A percentile compares a stretch with the other conserved stretches of the same genome.
phyloP scores from a whole-genome alignment of 495 filamentous ascomycete genomes.

The Aspergillus kassunensis region DNA sequence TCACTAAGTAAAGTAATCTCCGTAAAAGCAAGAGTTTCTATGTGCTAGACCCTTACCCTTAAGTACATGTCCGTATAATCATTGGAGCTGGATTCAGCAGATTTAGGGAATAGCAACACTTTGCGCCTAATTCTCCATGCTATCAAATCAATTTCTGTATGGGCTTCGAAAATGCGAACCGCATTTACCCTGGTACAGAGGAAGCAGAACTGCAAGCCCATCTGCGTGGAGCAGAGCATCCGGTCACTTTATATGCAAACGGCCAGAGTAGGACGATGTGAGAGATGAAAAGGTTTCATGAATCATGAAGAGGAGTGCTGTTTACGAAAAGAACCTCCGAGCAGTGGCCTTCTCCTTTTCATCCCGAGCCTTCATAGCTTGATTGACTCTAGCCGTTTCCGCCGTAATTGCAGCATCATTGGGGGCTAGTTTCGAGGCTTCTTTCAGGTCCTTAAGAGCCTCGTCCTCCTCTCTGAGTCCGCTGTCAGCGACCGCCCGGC shows the following conservation, averaged over 20 bases:
- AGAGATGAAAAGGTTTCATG: conserved; percentile 24
- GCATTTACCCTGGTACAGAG: neutral
- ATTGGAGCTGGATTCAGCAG: neutral
- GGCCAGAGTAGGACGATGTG: neutral
- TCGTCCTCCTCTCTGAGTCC: conserved; percentile 82
- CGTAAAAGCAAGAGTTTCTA: too few species aligned
- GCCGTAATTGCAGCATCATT: conserved; percentile 69
- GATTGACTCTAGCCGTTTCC: conserved; percentile 74
- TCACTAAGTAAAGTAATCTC: too few species aligned
- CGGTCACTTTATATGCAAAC: conserved; percentile 14
- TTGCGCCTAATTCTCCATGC: conserved; percentile 14
- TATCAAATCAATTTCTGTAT: conserved; percentile 10
- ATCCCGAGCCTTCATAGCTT: conserved; percentile 62
- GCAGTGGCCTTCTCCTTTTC: conserved; percentile 88
- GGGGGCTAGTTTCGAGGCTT: conserved; percentile 70
- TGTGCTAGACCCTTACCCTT: too few species aligned
- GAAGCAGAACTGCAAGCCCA: neutral
- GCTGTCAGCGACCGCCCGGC: conserved; percentile 68
- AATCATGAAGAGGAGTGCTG: conserved; percentile 22
- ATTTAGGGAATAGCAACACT: conserved; percentile 5
- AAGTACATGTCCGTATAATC: neutral
- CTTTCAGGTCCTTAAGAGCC: conserved; percentile 72
- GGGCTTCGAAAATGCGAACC: conserved; percentile 5
- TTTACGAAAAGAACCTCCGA: conserved; percentile 74
- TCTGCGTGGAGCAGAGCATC: neutral